Evolutionary conservation across 2,329 filamentous ascomycete genomes (phyloP).

Genomic region (Stachybotrys chartarum): DNA sequence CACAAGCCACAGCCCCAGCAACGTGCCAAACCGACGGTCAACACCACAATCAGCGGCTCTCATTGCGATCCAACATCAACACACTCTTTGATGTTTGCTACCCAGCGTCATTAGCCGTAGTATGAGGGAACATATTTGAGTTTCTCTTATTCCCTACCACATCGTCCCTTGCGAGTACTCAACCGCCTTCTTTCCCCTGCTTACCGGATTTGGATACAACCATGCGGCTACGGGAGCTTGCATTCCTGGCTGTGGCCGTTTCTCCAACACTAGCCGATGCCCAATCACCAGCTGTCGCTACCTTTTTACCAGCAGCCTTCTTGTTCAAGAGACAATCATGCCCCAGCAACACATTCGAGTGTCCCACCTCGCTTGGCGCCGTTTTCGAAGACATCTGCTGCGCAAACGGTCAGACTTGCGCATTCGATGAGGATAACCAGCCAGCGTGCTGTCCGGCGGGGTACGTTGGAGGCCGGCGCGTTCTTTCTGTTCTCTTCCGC

Average conservation of each 20-base stretch:
- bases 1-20: too few species aligned
- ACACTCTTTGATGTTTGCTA: too few species aligned
- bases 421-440: constrained; percentile 37
- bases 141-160: too few species aligned
- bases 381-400: constrained; percentile 45
- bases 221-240: not conserved
- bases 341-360: constrained; percentile 42
- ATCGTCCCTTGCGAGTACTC: too few species aligned
- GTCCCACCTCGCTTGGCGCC: constrained; percentile 36
- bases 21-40: too few species aligned
- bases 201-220: constrained; percentile 1
- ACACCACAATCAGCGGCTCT: too few species aligned
- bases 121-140: too few species aligned
- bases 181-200: too few species aligned
- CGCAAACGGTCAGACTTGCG: constrained; percentile 41
- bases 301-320: constrained; percentile 8
- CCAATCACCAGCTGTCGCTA: not conserved
- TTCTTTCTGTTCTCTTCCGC: not conserved
- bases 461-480: constrained; percentile 24
- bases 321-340: constrained; percentile 27
- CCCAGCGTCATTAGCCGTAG: too few species aligned
- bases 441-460: constrained; percentile 48
- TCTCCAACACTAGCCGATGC: not conserved
- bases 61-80: too few species aligned
- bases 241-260: not conserved